Evolutionary conservation across 2,329 filamentous ascomycete species (phyloP).

Genomic region (Paecilomyces variotii): DNA sequence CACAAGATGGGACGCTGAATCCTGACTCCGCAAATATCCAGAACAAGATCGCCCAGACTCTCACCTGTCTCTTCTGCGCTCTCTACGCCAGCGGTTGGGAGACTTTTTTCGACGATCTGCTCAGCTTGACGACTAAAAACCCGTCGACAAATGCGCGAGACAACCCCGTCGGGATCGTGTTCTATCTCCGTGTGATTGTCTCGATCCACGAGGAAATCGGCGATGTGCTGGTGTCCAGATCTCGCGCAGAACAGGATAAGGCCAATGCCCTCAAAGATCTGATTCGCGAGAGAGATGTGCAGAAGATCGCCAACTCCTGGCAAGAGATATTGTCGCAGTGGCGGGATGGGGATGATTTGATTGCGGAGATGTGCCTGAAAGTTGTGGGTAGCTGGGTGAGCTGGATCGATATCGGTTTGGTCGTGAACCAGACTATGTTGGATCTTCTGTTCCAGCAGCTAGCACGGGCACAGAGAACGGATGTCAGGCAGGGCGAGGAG

Average conservation of each 20-base stretch:
- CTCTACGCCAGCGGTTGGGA: constrained; percentile 84
- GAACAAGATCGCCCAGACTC: constrained; percentile 93
- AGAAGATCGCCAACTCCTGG: constrained; percentile 83
- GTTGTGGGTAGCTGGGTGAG: constrained; percentile 96
- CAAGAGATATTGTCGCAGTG: constrained; percentile 80
- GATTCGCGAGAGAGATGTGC: constrained; percentile 76
- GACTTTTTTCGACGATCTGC: constrained; percentile 83
- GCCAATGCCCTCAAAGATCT: constrained; percentile 89
- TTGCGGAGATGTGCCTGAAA: constrained; percentile 82
- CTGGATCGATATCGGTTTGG: constrained; percentile 94
- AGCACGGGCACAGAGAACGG: constrained; percentile 58
- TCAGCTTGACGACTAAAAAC: constrained; percentile 60
- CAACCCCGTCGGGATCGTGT: constrained; percentile 67
- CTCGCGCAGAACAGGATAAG: constrained; percentile 69
- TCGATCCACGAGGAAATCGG: constrained; percentile 97
- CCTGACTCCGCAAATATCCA: constrained; percentile 72
- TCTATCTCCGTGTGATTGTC: constrained; percentile 81
- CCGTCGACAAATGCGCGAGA: constrained; percentile 51
- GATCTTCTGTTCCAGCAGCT: constrained; percentile 78
- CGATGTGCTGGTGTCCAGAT: constrained; percentile 75
- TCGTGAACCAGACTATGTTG: constrained; percentile 86
- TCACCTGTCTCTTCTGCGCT: constrained; percentile 86
- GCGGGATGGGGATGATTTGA: constrained; percentile 57
- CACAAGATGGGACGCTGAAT: constrained; percentile 41
- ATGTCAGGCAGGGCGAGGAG: constrained; percentile 62